Base-by-base conservation (phyloP, 1,139 yeast species). In the Saccharomycopsis hybrid region DNA sequence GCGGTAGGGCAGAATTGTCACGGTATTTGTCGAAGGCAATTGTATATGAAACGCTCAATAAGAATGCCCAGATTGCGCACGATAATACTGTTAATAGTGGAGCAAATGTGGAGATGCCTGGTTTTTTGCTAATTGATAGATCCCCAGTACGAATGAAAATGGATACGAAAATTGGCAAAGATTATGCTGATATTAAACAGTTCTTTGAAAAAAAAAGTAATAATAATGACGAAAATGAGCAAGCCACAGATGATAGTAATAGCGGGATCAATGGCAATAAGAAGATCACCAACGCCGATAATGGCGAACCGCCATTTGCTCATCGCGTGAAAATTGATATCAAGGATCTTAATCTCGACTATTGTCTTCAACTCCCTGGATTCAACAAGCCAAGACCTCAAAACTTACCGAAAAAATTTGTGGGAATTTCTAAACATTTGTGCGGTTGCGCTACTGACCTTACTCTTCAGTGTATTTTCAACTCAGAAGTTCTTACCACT, bases 371-470 rank as follows among this genome's bases (percentile, higher is more conserved):
- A 35, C n/a, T n/a, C n/a, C n/a, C n/a, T n/a, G n/a, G n/a, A n/a
- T n/a, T n/a, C n/a, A n/a, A n/a, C n/a, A n/a, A n/a, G n/a, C n/a
- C n/a, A n/a, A n/a, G n/a, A n/a, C n/a, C n/a, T n/a, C n/a, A n/a
- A n/a, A 46, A 57, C 50, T 44, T 48, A 4, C 46, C n/a, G 25
- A 30, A 41, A 39, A 56, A 57, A 2, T 64, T 76, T 37, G 80
- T 83, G 9, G 87, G 82, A 2, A 78, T 88, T 2, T 87, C 96
- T 2, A 89, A 89, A 63, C 97, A 89, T 66, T 67, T 89, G 43
- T 89, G 97, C 67, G 97, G 97, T 5, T 95, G 85, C 4, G 97
- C 97, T 1, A 89, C 97, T 0, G 97, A 89, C 62, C 69, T 89
- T 46, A 85, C 96, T 0, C 65, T 89, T 39, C 73, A 80, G 57